phyloP scores from a whole-genome alignment of 768 basidiomycete species.

The Grammothele lineata region DNA sequence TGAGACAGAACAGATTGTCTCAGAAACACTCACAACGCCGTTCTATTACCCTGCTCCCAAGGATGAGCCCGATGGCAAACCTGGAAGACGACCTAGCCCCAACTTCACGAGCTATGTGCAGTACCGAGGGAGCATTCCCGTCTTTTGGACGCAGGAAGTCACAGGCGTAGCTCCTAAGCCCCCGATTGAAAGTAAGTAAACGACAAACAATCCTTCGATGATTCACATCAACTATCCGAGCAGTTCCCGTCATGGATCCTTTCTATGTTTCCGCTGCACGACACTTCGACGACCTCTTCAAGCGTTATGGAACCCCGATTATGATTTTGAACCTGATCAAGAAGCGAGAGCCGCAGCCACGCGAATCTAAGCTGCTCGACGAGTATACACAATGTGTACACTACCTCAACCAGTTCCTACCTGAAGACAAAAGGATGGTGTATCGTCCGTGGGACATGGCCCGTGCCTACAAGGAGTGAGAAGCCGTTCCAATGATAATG shows the following conservation, averaged over 20 bases:
- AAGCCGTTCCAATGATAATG: too few species aligned
- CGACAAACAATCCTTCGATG: not conserved
- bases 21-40: slow-evolving; percentile 83
- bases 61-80: slow-evolving; percentile 27
- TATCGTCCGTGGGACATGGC: slow-evolving; percentile 98
- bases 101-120: slow-evolving; percentile 96
- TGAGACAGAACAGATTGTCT: slow-evolving; percentile 97
- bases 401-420: slow-evolving; percentile 95
- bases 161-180: slow-evolving; percentile 89
- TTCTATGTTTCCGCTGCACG: slow-evolving; percentile 90
- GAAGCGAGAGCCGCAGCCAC: slow-evolving; percentile 66
- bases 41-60: slow-evolving; percentile 69
- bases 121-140: slow-evolving; percentile 93
- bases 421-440: slow-evolving; percentile 77
- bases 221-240: not conserved
- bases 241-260: slow-evolving; percentile 69
- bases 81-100: slow-evolving; percentile 57
- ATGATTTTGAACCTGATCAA: slow-evolving; percentile 95
- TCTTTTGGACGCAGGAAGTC: slow-evolving; percentile 95
- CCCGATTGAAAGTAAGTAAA: slow-evolving; percentile 84
- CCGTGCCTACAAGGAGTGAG: slow-evolving; percentile 89
- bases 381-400: slow-evolving; percentile 90
- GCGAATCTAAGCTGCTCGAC: slow-evolving; percentile 85
- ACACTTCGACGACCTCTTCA: slow-evolving; percentile 90
- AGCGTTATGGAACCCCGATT: slow-evolving; percentile 85